Conservation (phyloP, 2,329 filamentous ascomycete species). For the Apiospora hydei region DNA sequence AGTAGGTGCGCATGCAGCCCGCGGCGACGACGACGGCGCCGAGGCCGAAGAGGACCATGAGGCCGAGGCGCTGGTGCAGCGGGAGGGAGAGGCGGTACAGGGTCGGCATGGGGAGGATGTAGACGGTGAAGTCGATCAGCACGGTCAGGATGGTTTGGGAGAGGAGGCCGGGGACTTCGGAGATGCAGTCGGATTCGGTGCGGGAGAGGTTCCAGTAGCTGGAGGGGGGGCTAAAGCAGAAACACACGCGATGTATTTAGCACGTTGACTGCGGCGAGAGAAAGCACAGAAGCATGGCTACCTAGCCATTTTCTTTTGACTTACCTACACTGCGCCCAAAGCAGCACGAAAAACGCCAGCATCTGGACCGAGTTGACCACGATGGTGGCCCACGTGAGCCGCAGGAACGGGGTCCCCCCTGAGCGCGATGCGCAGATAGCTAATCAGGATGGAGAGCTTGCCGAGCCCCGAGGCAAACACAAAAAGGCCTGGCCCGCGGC, state of each 20-base stretch:
- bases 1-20: slow-evolving; percentile 47
- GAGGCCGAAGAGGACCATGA: slow-evolving; percentile 47
- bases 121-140: slow-evolving; percentile 46
- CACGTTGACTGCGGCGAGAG: background rate
- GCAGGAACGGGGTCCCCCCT: slow-evolving; percentile 42
- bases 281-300: too few relatives aligned
- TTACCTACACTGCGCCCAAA: slow-evolving; percentile 48
- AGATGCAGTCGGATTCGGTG: slow-evolving; percentile 36
- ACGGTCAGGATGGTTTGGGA: slow-evolving; percentile 44
- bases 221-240: slow-evolving; percentile 30
- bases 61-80: slow-evolving; percentile 42
- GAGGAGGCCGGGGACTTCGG: slow-evolving; percentile 39
- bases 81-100: slow-evolving; percentile 44
- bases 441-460: slow-evolving; percentile 47
- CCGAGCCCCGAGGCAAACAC: slow-evolving; percentile 46
- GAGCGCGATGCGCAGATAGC: slow-evolving; percentile 49
- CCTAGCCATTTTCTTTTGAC: slow-evolving; percentile 25
- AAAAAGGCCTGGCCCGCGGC: slow-evolving; percentile 50
- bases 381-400: slow-evolving; percentile 40
- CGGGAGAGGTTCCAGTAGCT: slow-evolving; percentile 41
- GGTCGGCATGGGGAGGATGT: slow-evolving; percentile 46
- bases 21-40: slow-evolving; percentile 48
- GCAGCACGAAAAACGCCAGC: slow-evolving; percentile 42
- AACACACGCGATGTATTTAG: background rate
- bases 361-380: slow-evolving; percentile 39